Conservation (phyloP, 2,329 filamentous ascomycete genomes). For the Chalaropsis thielavioides region DNA sequence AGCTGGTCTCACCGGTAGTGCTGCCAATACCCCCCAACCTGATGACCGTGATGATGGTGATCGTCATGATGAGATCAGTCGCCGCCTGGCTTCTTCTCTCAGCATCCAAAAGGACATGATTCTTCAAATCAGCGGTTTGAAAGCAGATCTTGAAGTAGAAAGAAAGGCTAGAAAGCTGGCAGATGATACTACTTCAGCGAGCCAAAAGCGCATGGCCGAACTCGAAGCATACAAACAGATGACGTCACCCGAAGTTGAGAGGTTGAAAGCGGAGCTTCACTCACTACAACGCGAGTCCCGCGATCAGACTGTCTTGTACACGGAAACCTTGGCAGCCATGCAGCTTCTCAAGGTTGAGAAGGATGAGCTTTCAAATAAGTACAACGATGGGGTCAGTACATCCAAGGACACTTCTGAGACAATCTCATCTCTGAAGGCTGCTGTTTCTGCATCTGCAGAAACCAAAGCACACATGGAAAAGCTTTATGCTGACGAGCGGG, state of each 20-base stretch:
- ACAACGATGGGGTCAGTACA: constrained; percentile 51
- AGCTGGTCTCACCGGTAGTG: constrained; percentile 55
- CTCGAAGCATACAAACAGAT: constrained; percentile 73
- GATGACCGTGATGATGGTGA: constrained; percentile 46
- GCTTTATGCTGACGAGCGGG: constrained; percentile 69
- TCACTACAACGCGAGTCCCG: constrained; percentile 61
- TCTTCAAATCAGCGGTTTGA: constrained; percentile 54
- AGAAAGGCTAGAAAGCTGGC: constrained; percentile 67
- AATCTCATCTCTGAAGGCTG: constrained; percentile 60
- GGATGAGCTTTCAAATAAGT: constrained; percentile 54
- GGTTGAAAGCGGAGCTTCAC: constrained; percentile 72
- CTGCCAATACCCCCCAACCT: constrained; percentile 43
- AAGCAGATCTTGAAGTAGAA: constrained; percentile 63
- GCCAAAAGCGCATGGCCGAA: constrained; percentile 69
- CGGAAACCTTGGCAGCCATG: constrained; percentile 60
- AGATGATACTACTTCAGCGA: constrained; percentile 72
- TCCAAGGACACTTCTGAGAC: constrained; percentile 56
- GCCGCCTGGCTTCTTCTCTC: constrained; percentile 69
- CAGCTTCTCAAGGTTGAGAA: constrained; percentile 78
- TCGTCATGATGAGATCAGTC: constrained; percentile 58
- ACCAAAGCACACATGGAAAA: constrained; percentile 64
- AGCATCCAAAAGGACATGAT: constrained; percentile 69
- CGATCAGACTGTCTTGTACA: constrained; percentile 62
- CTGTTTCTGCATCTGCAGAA: constrained; percentile 63
- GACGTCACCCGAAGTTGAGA: constrained; percentile 72